phyloP scores from a whole-genome alignment of 495 filamentous ascomycete species.

The Cercophora samala region DNA sequence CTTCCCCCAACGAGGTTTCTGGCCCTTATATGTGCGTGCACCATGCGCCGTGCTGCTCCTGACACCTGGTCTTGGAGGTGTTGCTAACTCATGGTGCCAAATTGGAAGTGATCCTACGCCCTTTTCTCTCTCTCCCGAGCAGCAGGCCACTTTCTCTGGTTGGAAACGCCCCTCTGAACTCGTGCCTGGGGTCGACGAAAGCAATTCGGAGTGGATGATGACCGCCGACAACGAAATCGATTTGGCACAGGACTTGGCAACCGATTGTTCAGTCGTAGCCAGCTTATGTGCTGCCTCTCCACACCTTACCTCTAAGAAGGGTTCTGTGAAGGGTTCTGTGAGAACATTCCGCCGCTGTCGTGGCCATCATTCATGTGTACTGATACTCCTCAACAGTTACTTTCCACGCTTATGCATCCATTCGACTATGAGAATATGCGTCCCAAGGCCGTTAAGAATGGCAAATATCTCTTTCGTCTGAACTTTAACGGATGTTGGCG shows the following conservation, averaged over 20 bases:
- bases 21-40: conserved; percentile 24
- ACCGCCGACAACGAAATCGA: conserved; percentile 56
- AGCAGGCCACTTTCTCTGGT: conserved; percentile 66
- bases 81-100: conserved; percentile 12
- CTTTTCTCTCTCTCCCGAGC: conserved; percentile 65
- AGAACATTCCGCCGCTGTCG: conserved; percentile 7
- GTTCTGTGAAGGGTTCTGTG: conserved; percentile 39
- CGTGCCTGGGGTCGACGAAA: conserved; percentile 20
- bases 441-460: conserved; percentile 65
- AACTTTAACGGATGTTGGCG: conserved; percentile 94
- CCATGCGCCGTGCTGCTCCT: neutral
- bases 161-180: conserved; percentile 76
- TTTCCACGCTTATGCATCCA: conserved; percentile 70
- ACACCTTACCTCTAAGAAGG: conserved; percentile 35
- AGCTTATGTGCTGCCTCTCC: conserved; percentile 79
- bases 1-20: conserved; percentile 38
- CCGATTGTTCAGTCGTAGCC: conserved; percentile 95
- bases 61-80: neutral
- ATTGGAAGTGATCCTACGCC: conserved; percentile 62
- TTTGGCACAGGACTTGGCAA: conserved; percentile 88
- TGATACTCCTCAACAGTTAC: conserved; percentile 46
- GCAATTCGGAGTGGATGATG: conserved; percentile 52
- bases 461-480: conserved; percentile 87
- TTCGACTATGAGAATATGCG: conserved; percentile 53
- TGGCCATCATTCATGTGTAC: neutral